Base-by-base conservation (phyloP, 306 rosid species). In the Cicer judaicum region DNA sequence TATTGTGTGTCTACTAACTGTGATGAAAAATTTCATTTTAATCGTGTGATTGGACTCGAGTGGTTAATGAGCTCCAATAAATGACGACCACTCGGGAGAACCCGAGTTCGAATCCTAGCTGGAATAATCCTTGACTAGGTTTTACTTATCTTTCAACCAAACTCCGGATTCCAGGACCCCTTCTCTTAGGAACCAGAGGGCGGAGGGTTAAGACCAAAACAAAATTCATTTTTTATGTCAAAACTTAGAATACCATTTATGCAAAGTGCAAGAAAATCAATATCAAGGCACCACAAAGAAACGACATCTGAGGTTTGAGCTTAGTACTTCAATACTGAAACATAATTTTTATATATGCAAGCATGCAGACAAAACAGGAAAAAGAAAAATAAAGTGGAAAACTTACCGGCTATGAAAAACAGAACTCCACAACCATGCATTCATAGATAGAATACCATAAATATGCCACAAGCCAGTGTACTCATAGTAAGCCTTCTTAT, bases 391-490 rank as follows among this genome's bases (percentile, higher is more conserved):
- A 60, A 46, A 56, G 78, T 11, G 4, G 75, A 60, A 53, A 62
- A 63, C 94, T 89, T 84, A 92, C 99, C 99, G 87, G 64, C 96
- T 88, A 78, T 85, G 99, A 79, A 86, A 94, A 77, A 88, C 95
- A 68, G 93, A 92, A 80, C 91, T 90, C 99, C 99, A 94, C 68
- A 94, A 86, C 89, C 93, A 92, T 75, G 95, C 73, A 82, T 92
- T 94, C 99, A 94, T 90, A 8, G 97, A 82, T 24, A 94, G 81
- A 73, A 90, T 79, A 70, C 89, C 97, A 80, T 90, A 90, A 70
- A 92, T 88, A 79, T 94, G 99, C 92, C 99, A 94, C 86, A 94
- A 40, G 42, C 96, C 97, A 6, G 99, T 89, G 77, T 78, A 94
- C 80, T 90, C 96, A 48, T 94, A 94, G 77, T 86, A 86, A 13